Conservation (phyloP, 2,329 filamentous ascomycete genomes). For the Cyphellophora europaea region DNA sequence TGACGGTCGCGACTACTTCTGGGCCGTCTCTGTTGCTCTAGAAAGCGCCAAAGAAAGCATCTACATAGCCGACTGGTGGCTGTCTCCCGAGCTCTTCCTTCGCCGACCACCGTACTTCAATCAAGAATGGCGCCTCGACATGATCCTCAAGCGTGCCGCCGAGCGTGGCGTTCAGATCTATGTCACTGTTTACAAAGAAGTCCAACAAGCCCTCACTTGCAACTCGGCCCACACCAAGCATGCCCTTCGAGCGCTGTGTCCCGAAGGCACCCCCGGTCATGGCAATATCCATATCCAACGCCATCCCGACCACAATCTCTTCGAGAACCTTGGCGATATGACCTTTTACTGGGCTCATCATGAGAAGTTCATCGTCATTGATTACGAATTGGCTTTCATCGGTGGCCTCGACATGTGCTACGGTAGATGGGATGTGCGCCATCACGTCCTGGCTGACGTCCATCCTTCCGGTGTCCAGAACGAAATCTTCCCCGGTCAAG, state of each 20-base stretch:
- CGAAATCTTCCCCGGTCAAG: constrained; percentile 89
- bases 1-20: constrained; percentile 90
- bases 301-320: constrained; percentile 89
- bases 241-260: constrained; percentile 68
- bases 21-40: constrained; percentile 83
- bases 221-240: constrained; percentile 92
- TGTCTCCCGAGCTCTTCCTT: constrained; percentile 63
- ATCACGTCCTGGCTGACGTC: constrained; percentile 77
- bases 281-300: constrained; percentile 85
- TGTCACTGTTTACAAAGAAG: constrained; percentile 85
- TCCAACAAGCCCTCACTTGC: constrained; percentile 72
- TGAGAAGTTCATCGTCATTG: constrained; percentile 93
- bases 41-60: constrained; percentile 86
- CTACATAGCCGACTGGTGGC: constrained; percentile 96
- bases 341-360: constrained; percentile 98
- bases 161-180: constrained; percentile 93
- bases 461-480: constrained; percentile 74
- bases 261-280: constrained; percentile 68
- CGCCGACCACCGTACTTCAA: constrained; percentile 73
- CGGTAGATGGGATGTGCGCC: constrained; percentile 81
- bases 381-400: constrained; percentile 84
- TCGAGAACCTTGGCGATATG: constrained; percentile 91
- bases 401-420: constrained; percentile 93
- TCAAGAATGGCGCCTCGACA: constrained; percentile 80
- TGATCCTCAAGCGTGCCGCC: constrained; percentile 75